phyloP scores from a whole-genome alignment of 352 stramenopile species.

The Phytopythium cucurbitacearum region DNA sequence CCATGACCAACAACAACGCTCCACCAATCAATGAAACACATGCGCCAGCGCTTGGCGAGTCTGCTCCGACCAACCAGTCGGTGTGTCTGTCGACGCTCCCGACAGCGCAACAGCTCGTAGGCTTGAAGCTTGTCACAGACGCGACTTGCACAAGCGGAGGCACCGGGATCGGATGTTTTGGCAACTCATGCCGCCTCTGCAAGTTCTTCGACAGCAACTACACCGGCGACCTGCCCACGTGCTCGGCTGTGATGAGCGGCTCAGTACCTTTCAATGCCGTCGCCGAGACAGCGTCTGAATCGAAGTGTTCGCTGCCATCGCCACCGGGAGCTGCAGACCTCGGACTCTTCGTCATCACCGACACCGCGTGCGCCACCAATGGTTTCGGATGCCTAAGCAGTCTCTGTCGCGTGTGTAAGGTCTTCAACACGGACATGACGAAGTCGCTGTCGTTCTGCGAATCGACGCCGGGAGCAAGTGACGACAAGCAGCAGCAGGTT shows the following conservation, averaged over 20 bases:
- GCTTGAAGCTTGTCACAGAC: constrained; percentile 9
- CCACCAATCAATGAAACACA: background rate
- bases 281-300: background rate
- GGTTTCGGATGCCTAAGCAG: constrained; percentile 23
- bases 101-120: background rate
- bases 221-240: background rate
- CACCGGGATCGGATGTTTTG: constrained; percentile 2
- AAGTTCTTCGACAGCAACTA: constrained; percentile 10
- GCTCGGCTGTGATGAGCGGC: background rate
- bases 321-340: constrained; percentile 7
- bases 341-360: constrained; percentile 9
- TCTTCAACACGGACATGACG: constrained; percentile 11
- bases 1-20: background rate
- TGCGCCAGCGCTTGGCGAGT: background rate
- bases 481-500: too few relatives aligned
- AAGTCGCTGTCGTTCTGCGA: constrained; percentile 9
- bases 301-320: background rate
- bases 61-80: background rate
- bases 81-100: constrained; percentile 1
- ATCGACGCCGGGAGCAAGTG: too few relatives aligned
- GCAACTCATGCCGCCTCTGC: constrained; percentile 17
- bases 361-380: background rate
- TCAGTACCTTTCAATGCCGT: background rate
- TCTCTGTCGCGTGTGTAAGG: constrained; percentile 28
- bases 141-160: constrained; percentile 6